phyloP scores from a whole-genome alignment of 2,329 filamentous ascomycete genomes.

The Fonsecaea multimorphosa region DNA sequence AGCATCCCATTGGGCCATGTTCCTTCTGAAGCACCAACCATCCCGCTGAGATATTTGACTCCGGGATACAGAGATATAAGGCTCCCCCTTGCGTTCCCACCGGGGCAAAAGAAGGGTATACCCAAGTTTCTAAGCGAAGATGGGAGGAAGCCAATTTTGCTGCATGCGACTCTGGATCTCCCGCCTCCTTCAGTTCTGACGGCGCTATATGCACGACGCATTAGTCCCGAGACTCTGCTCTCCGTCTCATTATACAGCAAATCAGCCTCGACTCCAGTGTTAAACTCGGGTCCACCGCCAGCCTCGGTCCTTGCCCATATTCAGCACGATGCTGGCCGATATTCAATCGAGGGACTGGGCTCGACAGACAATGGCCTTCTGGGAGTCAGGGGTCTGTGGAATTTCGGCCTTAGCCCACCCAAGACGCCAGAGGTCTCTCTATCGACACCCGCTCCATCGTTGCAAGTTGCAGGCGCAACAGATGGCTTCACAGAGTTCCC shows the following conservation, averaged over 20 bases:
- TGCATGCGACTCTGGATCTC: conserved; percentile 54
- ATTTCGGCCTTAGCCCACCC: conserved; percentile 75
- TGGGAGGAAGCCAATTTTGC: conserved; percentile 49
- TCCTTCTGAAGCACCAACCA: conserved; percentile 71
- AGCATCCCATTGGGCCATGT: conserved; percentile 74
- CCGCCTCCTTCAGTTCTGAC: conserved; percentile 81
- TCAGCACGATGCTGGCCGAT: conserved; percentile 80
- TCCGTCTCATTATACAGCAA: conserved; percentile 67
- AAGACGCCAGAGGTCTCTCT: conserved; percentile 28
- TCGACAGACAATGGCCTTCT: conserved; percentile 91
- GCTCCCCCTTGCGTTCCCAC: conserved; percentile 34
- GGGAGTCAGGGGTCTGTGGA: conserved; percentile 87
- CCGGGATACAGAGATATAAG: conserved; percentile 70
- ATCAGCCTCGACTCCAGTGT: conserved; percentile 41
- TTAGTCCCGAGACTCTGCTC: conserved; percentile 78
- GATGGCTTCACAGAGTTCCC: conserved; percentile 29
- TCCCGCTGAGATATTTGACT: conserved; percentile 78
- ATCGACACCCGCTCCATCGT: background rate
- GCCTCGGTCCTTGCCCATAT: conserved; percentile 54
- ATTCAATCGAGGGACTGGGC: conserved; percentile 86
- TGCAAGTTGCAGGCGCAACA: conserved; percentile 5
- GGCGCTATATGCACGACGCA: conserved; percentile 78
- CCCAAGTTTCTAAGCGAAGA: conserved; percentile 15
- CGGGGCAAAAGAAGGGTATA: conserved; percentile 18
- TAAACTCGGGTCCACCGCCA: conserved; percentile 57